Evolutionary conservation across 345 rosid species (phyloP), one percentile per base, ranked within the genome.

Genomic region (Capsella bursapastoris): DNA sequence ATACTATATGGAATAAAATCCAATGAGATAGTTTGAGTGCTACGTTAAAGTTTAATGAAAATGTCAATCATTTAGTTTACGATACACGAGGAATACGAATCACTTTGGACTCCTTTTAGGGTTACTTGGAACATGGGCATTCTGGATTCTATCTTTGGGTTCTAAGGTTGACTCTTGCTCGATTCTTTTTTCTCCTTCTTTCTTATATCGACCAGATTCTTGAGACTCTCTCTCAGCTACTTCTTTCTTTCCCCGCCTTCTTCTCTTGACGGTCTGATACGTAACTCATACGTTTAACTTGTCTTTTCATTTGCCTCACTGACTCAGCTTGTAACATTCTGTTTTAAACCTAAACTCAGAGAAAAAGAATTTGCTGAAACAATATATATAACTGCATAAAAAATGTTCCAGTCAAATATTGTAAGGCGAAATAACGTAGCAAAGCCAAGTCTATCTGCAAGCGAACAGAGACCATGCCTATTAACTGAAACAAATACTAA

Each of bases 91-190:
- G 55, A 6, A 45, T 48, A 7, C 7, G 29, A 64, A 64, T 64
- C 3, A 3, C 10, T 64, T 22, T 64, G 9, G 7, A 1, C 43
- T 64, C 22, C 70, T 49, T 32, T 43, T 32, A 49, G 7, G 70
- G 16, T 65, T 65, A n/a, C 57, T 65, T 65, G 69, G 44, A 16
- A 31, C 57, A 48, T 32, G 12, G 3, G 57, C 18, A 63, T 28
- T 14, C 2, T 62, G 2, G 37, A 62, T 62, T 58, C 64, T 6
- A 6, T 59, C 31, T 59, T 38, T 38, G 47, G 31, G 43, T 2
- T 10, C 5, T 40, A 22, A 3, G 55, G 55, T 45, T 29, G 31
- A 29, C 27, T 44, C 40, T 27, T 14, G 10, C n/a, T 28, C 4
- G 38, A 44, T 28, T 63, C 27, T 62, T 27, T 11, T 43, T 53